Evolutionary conservation across 306 rosid genomes (phyloP), one percentile per base, ranked within the genome.

Genomic region (Vigna reflexopilosa): DNA sequence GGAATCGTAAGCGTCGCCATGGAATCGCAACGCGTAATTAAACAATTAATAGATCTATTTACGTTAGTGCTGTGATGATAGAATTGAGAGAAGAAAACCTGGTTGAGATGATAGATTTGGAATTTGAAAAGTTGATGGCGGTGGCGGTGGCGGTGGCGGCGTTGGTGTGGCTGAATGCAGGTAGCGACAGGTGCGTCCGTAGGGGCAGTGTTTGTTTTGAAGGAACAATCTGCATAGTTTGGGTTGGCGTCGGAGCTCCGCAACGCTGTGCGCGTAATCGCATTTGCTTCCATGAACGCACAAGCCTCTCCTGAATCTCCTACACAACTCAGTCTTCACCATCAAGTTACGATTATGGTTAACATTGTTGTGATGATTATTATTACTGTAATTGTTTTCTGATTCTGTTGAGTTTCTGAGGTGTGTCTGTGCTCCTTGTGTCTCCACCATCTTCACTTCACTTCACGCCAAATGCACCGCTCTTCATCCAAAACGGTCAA

Each of bases 141-240:
- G 38, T 6, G 38, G 38, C 0, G 38, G 38, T 4, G 7, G 6
- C 7, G 7, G 38, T 34, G 38, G 6, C 7, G 8, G 42, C 8
- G 42, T 6, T 42, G 47, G 1, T 48, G 8, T 0, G 55, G 8
- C 9, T 14, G 54, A 38, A 59, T 87, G 91, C 57, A 58, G 85
- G 82, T 40, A 89, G 34, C 88, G 90, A 75, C 93, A 89, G 2
- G 14, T 40, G 72, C 45, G 19, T 13, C 89, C 87, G 38, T 82
- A 87, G 3, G 24, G 9, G 56, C 91, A 89, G 7, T 38, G 67
- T 59, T 14, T 24, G 85, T 66, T 26, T 3, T 48, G 45, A 16
- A 7, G 36, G 80, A 82, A 85, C 71, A 71, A 45, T 73, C 83
- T 87, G 77, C 93, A 87, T 0, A 77, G 28, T 73, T 58, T 15